Conservation (phyloP, 1,139 yeast species). For the Kodamaea plutei region DNA sequence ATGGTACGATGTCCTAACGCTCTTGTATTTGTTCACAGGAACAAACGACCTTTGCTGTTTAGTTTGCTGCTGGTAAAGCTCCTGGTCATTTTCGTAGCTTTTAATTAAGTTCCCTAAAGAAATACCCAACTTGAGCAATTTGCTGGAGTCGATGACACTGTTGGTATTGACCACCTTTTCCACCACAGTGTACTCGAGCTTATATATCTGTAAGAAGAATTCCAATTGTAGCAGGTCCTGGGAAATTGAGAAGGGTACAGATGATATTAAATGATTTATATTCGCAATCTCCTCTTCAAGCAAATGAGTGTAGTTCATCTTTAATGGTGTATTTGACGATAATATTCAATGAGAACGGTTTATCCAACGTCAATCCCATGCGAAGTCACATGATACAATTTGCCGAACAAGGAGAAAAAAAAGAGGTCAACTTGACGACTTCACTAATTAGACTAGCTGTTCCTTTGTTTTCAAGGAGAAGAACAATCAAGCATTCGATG, state of each 20-base stretch:
- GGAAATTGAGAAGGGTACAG: constrained; percentile 32
- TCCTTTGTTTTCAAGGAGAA: too few species aligned
- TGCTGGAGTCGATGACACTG: constrained; percentile 36
- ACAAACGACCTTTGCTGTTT: constrained; percentile 19
- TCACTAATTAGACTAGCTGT: too few species aligned
- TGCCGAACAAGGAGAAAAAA: too few species aligned
- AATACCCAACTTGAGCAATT: constrained; percentile 40
- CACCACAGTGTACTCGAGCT: constrained; percentile 25
- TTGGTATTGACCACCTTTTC: constrained; percentile 9
- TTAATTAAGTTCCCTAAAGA: constrained; percentile 42
- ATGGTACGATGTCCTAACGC: constrained; percentile 5
- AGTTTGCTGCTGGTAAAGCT: constrained; percentile 23
- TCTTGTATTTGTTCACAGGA: constrained; percentile 13
- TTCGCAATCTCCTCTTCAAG: constrained; percentile 26
- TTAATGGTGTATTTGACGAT: neutral
- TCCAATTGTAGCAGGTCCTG: constrained; percentile 9
- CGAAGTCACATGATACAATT: neutral
- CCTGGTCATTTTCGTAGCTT: constrained; percentile 36
- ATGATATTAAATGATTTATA: constrained; percentile 25
- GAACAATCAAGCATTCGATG: too few species aligned
- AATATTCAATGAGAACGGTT: neutral
- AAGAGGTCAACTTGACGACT: too few species aligned
- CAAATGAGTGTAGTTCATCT: constrained; percentile 11
- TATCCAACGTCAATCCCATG: constrained; percentile 1
- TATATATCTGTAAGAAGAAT: constrained; percentile 32